phyloP scores from a whole-genome alignment of 1,139 yeast species.

The Eremothecium coryli region DNA sequence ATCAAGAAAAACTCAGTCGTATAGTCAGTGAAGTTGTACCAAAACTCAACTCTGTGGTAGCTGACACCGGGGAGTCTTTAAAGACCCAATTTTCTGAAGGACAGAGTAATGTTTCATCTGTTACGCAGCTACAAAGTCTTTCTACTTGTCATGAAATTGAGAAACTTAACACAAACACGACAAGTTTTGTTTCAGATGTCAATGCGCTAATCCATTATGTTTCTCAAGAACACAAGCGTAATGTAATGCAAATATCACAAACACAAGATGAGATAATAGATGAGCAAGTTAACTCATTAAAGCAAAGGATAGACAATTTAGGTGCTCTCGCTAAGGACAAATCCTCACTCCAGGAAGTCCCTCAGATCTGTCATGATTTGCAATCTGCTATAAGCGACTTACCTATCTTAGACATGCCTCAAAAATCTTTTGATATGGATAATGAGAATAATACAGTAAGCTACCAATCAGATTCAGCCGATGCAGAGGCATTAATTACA shows the following conservation, averaged over 20 bases:
- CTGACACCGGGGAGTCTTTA: not conserved
- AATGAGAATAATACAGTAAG: not conserved
- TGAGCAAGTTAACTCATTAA: slow-evolving; percentile 4
- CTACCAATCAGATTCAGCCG: not conserved
- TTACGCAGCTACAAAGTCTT: not conserved
- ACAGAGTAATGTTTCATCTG: not conserved
- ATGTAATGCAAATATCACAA: slow-evolving; percentile 11
- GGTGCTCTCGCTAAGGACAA: not conserved
- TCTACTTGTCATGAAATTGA: not conserved
- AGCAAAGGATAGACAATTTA: not conserved
- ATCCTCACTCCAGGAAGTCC: not conserved
- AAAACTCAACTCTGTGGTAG: not conserved
- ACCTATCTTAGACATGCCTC: slow-evolving; percentile 15
- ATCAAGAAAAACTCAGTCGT: not conserved
- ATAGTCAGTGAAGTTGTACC: not conserved
- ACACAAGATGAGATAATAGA: slow-evolving; percentile 13
- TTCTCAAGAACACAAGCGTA: slow-evolving; percentile 9
- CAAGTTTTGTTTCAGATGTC: not conserved
- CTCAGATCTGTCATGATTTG: not conserved
- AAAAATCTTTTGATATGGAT: slow-evolving; percentile 5
- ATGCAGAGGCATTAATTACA: not conserved
- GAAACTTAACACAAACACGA: not conserved
- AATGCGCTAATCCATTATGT: slow-evolving; percentile 1
- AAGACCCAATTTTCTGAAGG: not conserved
- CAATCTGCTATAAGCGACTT: slow-evolving; percentile 6